Base-by-base conservation (phyloP, 805 yeast genomes). In the Spathaspora girioi region DNA sequence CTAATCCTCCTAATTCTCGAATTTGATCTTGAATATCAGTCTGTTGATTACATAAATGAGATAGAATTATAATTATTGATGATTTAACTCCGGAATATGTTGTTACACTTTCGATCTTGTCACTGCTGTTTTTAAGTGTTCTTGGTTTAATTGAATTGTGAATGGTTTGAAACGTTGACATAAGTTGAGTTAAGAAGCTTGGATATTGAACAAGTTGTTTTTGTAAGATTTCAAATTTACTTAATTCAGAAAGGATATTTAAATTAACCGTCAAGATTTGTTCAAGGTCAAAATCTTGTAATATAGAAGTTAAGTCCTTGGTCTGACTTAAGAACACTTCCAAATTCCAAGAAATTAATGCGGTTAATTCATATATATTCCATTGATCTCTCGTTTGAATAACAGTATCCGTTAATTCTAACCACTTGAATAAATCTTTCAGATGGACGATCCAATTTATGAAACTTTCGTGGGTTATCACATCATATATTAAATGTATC, bases 1-100 rank as follows among this genome's bases (percentile, higher is more conserved):
- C 89, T 12, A 93, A 65, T 0, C 90, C 96, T 45, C 86, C 88
- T 0, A 73, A 57, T 27, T 78, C 78, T 45, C 97, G 71, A 35
- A 88, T 71, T 43, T 68, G 63, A 51, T 92, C 93, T 63, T 93
- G 97, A 5, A 82, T 78, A 5, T 71, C 71, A 44, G 66, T 70
- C 45, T 83, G 77, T 0, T 77, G 70, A 55, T 77, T 77, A 0
- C 80, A 75, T 45, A 91, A 63, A 46, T 78, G 76, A 0, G 91
- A 77, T 10, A 92, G 65, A 0, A 86, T 75, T 58, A 87, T 92
- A 26, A 91, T 78, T 10, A 87, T 68, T 19, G 87, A 68, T 0
- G 86, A 77, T 59, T 89, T 89, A 11, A 83, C 76, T 42, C 81
- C 78, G 0, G 96, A 94, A 54, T 86, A 85, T 51, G 38, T 46